Base-by-base conservation (phyloP, 73 alveolate genomes). In the Blepharisma japonicum region DNA sequence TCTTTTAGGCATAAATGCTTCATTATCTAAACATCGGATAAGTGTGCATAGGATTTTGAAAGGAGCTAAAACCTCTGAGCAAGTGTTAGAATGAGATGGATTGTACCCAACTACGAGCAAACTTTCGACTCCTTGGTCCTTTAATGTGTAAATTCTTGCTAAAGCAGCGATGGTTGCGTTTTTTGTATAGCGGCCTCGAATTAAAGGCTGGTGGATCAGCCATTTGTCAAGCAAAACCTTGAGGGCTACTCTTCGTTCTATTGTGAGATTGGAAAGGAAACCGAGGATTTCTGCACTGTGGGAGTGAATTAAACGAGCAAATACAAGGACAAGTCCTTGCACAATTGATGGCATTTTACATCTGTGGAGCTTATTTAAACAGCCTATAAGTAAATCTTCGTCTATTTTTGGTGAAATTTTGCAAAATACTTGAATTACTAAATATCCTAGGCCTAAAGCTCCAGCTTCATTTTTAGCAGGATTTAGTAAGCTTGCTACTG, bases 321-420 rank as follows among this genome's bases (percentile, higher is more conserved):
- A 96, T 11, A 96, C 98, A 66, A 96, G 79, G 68, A 96, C 95
- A 67, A 96, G 83, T 6, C 97, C 87, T 78, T 96, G 91, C 0
- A 96, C 99, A 6, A 96, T 92, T 2, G 98, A 90, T n/a, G 98
- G 98, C 93, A 96, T 89, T 80, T 95, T 93, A 7, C 98, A 92
- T 90, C 97, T 96, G 68, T 89, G 87, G 68, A 96, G 95, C 85
- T 96, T 94, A 71, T 90, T 79, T 18, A 93, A 92, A 6, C 91
- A 87, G 51, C 85, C 85, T 90, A 88, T 89, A 50, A 93, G 85
- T 21, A 93, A 46, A 81, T 85, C 91, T 45, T 96, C 89, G 56
- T 90, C 95, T 70, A 93, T 93, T 77, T 90, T 83, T 38, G 95
- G 94, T 54, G 89, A 85, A 21, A 91, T 77, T 80, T 91, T 86